Evolutionary conservation across 352 stramenopile species (phyloP).

Genomic region (Phytophthora melonis): DNA sequence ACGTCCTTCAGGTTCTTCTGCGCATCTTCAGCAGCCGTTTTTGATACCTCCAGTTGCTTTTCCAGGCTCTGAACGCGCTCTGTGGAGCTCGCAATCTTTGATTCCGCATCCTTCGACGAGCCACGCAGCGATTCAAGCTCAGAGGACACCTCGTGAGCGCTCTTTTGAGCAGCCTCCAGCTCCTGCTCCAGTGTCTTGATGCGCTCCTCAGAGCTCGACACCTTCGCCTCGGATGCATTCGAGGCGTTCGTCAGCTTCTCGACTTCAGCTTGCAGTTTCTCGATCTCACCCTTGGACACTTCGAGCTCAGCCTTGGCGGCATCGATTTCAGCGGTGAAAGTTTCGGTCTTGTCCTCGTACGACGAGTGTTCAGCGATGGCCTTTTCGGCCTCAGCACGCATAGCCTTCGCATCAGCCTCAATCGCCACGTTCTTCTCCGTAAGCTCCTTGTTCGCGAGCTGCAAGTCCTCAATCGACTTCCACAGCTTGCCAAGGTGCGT

Average conservation of each 20-base stretch:
- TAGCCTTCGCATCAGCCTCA: conserved; percentile 50
- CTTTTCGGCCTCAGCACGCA: conserved; percentile 54
- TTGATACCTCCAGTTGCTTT: conserved; percentile 38
- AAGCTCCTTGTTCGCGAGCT: conserved; percentile 57
- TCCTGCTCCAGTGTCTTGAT: conserved; percentile 45
- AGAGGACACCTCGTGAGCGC: conserved; percentile 1
- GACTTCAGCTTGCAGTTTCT: conserved; percentile 42
- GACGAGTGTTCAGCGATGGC: conserved; percentile 41
- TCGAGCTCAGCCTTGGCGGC: conserved; percentile 36
- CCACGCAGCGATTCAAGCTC: conserved; percentile 28
- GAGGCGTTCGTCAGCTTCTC: conserved; percentile 39
- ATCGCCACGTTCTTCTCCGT: conserved; percentile 54
- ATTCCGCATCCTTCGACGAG: conserved; percentile 31
- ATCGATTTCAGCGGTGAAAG: conserved; percentile 41
- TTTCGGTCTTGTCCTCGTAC: conserved; percentile 41
- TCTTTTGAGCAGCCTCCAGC: conserved; percentile 24
- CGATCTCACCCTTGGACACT: conserved; percentile 30
- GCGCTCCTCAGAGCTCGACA: conserved; percentile 24
- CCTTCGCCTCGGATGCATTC: conserved; percentile 17
- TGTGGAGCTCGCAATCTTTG: conserved; percentile 12
- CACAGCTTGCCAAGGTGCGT: conserved; percentile 62
- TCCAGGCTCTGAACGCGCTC: conserved; percentile 41
- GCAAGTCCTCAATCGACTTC: conserved; percentile 64
- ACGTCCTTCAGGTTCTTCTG: conserved; percentile 21
- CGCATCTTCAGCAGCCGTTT: conserved; percentile 23